Evolutionary conservation across 2,329 filamentous ascomycete genomes (phyloP).

Genomic region (Epichloe gansuensis): DNA sequence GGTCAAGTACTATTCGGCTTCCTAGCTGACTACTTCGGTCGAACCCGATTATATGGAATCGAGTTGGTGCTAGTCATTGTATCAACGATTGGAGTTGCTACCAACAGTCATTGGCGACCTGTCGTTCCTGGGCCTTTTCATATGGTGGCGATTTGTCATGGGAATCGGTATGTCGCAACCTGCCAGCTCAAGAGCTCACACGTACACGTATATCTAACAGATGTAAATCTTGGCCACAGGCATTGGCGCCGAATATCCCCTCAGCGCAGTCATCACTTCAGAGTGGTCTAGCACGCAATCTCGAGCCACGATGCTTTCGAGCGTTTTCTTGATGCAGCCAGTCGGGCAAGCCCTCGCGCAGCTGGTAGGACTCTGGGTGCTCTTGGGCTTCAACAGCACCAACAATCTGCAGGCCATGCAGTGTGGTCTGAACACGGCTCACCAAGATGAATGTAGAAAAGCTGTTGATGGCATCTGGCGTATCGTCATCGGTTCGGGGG

Average conservation of each 20-base stretch:
- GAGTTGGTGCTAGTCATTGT: constrained; percentile 43
- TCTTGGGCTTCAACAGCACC: constrained; percentile 31
- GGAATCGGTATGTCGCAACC: constrained; percentile 28
- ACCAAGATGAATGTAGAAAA: constrained; percentile 32
- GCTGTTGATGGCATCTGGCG: constrained; percentile 51
- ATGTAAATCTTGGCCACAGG: constrained; percentile 23
- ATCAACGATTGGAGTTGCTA: constrained; percentile 43
- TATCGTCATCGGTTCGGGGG: constrained; percentile 52
- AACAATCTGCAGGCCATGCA: constrained; percentile 30
- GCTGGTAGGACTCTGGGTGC: constrained; percentile 42
- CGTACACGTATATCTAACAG: neutral
- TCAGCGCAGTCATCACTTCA: constrained; percentile 53
- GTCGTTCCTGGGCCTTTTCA: constrained; percentile 36
- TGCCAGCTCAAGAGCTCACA: neutral
- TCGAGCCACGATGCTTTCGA: constrained; percentile 54
- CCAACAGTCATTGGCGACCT: constrained; percentile 35
- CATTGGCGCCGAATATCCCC: constrained; percentile 55
- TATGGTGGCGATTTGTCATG: constrained; percentile 43
- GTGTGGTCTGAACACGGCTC: constrained; percentile 32
- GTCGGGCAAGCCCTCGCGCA: constrained; percentile 54
- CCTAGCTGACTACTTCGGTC: constrained; percentile 40
- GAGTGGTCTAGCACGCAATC: constrained; percentile 52
- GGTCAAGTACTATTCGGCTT: constrained; percentile 41
- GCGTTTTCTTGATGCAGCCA: constrained; percentile 58
- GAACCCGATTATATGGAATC: constrained; percentile 42